Percentiles rank a stretch among this genome's conserved stretches.
Conservation (phyloP, 371 early-diverging fungal genomes). For the Rhizopus delemar region DNA sequence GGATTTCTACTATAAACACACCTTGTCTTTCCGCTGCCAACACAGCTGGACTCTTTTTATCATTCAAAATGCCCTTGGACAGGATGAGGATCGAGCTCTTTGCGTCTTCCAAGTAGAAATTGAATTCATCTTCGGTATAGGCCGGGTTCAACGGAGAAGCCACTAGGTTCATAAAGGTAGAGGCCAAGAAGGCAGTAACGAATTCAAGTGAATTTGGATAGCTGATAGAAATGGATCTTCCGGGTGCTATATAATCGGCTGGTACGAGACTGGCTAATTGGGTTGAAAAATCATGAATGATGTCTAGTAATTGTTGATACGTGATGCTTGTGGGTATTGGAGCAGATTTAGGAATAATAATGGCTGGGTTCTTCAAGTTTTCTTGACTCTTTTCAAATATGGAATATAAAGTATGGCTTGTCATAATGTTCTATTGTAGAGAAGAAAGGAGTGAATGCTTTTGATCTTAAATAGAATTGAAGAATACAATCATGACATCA, state of each 20-base stretch:
- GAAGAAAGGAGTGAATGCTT: too few relatives aligned
- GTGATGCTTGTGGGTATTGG: slow-evolving; percentile 34
- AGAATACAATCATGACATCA: too few relatives aligned
- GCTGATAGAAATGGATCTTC: slow-evolving; percentile 69
- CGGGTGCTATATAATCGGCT: slow-evolving; percentile 41
- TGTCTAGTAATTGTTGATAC: slow-evolving; percentile 36
- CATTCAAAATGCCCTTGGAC: slow-evolving; percentile 50
- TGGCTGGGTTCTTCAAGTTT: slow-evolving; percentile 24
- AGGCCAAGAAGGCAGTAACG: slow-evolving; percentile 69
- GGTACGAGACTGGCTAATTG: slow-evolving; percentile 37
- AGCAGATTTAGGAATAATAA: slow-evolving; percentile 49
- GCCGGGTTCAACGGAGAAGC: slow-evolving; percentile 81
- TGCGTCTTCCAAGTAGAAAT: slow-evolving; percentile 80
- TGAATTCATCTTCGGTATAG: slow-evolving; percentile 74
- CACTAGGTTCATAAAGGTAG: slow-evolving; percentile 61
- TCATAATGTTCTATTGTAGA: neutral
- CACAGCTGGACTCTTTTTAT: slow-evolving; percentile 57
- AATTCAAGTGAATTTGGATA: slow-evolving; percentile 75
- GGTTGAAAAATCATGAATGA: slow-evolving; percentile 40
- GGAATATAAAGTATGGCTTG: slow-evolving; percentile 26
- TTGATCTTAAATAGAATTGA: too few relatives aligned
- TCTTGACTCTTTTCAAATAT: slow-evolving; percentile 26
- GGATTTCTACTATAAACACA: slow-evolving; percentile 55
- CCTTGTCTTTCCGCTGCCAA: slow-evolving; percentile 62
- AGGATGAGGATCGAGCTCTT: slow-evolving; percentile 66